Evolutionary conservation across 192 early-diverging fungal genomes (phyloP), one percentile per base, ranked within the genome.

Genomic region (Coemansia sp.): DNA sequence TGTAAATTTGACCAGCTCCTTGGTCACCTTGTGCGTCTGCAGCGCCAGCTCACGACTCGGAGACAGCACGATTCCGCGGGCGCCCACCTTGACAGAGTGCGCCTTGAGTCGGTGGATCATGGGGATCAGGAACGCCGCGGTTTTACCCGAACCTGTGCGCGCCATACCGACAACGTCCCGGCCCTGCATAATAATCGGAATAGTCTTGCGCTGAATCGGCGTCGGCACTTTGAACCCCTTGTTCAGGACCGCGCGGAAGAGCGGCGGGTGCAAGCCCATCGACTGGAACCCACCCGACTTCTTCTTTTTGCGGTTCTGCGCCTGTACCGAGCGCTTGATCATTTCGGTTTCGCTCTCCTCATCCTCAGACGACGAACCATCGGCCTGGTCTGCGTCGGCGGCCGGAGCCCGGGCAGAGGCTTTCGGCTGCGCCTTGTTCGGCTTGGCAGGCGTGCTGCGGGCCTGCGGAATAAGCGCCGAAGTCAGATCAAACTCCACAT

Each of bases 171-270:
- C 94, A 2, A 97, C 88, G 77, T 99, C 96, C 17, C 87, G 75
- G 25, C 93, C 91, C 53, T 93, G 81, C 64, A 96, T 80, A 44
- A 96, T 85, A 45, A 95, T 62, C 21, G 96, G 96, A 50, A 99
- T 95, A 25, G 90, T 81, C 68, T 91, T 90, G 45, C 96, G 86
- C 75, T 99, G 96, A 64, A 99, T 94, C 6, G 96, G 95, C 17
- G 96, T 99, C n/a, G 96, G 96, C 3, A 96, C 84, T 57, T 95
- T 94, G 78, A 92, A 98, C 5, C 95, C 95, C 58, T 92, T 92
- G 55, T 91, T 82, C n/a, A 86, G 57, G 59, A 98, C 82, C 11
- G 92, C 91, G 38, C 89, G 88, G 78, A 87, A 93, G 14, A 95
- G 72, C 25, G 83, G 79, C 45, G 85, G 84, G 26, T 87, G 87